Conservation (phyloP, 306 rosid species). For the Pyrus betulifolia region DNA sequence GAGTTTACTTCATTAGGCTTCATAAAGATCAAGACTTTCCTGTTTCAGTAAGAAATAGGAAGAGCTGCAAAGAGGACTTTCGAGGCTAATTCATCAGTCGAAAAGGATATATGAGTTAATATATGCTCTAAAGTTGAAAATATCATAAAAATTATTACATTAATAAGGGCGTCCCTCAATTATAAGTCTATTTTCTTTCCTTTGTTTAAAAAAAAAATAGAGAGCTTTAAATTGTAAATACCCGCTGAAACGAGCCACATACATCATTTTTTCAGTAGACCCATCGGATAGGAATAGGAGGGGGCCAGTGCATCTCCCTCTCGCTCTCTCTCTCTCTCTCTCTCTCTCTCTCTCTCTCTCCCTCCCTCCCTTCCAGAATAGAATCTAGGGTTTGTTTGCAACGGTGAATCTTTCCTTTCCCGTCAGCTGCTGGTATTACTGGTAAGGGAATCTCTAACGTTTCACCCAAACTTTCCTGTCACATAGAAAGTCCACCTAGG, state of each 20-base stretch:
- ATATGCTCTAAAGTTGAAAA: too few species aligned
- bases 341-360: conserved; percentile 2
- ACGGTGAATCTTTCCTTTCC: conserved; percentile 38
- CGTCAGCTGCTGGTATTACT: background rate
- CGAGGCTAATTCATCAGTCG: too few species aligned
- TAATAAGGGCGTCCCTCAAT: too few species aligned
- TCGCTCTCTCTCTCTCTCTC: background rate
- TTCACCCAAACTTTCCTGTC: background rate
- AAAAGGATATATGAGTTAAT: too few species aligned
- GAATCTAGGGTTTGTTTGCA: conserved; percentile 60
- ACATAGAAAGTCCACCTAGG: background rate
- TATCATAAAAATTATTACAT: too few species aligned
- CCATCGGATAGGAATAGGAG: background rate
- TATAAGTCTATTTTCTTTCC: too few species aligned
- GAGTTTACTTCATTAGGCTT: too few species aligned
- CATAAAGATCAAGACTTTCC: too few species aligned
- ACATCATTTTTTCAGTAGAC: conserved; percentile 12
- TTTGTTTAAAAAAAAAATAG: background rate
- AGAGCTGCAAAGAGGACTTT: too few species aligned
- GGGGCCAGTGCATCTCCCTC: background rate
- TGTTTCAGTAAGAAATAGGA: too few species aligned
- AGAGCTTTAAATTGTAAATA: conserved; percentile 12
- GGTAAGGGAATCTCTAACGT: conserved; percentile 14
- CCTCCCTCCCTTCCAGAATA: conserved; percentile 5
- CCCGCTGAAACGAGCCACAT: conserved; percentile 13